Conservation (phyloP, 305 asterid species). For the Fraxinus dipetala region DNA sequence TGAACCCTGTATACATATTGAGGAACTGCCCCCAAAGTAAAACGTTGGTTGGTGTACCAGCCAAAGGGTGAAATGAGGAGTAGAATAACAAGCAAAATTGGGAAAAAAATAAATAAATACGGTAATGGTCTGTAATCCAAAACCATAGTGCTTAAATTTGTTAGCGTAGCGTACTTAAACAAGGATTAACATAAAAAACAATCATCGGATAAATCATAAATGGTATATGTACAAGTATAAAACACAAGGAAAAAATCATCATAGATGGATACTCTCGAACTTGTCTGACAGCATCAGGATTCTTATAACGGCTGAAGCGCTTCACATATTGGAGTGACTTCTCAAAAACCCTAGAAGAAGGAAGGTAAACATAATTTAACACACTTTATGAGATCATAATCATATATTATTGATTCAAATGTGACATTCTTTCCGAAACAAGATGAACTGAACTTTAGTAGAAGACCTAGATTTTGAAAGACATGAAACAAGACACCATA, state of each 20-base stretch:
- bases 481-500: neutral
- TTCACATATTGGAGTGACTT: slow-evolving; percentile 94
- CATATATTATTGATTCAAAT: neutral
- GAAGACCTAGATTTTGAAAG: neutral
- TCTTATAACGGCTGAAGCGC: slow-evolving; percentile 96
- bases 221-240: neutral
- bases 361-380: slow-evolving; percentile 16
- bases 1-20: neutral
- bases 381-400: slow-evolving; percentile 2
- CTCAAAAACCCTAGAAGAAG: slow-evolving; percentile 80
- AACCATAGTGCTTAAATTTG: neutral
- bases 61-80: neutral
- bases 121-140: neutral
- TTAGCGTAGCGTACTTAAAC: neutral
- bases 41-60: neutral
- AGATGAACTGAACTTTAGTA: neutral
- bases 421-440: neutral
- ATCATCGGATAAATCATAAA: neutral
- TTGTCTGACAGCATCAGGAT: slow-evolving; percentile 97
- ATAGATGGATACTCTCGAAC: slow-evolving; percentile 90
- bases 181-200: neutral
- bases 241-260: neutral
- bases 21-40: neutral
- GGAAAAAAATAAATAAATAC: neutral
- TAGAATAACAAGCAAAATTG: neutral